Base-by-base conservation (phyloP, 106 monocot genomes). In the Acorus calamus region DNA sequence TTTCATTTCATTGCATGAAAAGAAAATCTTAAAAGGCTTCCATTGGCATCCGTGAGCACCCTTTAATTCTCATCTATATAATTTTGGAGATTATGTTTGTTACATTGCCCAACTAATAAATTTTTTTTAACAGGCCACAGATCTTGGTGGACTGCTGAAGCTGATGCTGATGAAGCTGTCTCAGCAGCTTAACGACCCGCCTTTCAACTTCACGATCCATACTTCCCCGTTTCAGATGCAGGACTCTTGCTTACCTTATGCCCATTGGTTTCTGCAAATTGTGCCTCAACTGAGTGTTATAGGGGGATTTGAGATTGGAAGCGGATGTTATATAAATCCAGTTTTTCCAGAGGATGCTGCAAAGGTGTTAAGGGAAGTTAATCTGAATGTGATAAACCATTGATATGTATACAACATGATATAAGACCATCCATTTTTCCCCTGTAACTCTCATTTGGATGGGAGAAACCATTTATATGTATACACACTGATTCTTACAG, bases 211-310 rank as follows among this genome's bases (percentile, higher is more conserved):
- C 68, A 87, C 88, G 76, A 79, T 98, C 46, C 96, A 98, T 63
- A 74, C 83, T 7, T 78, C 96, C 9, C 91, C 91, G 7, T 71
- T 98, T 44, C 74, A 77, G 3, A 53, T 86, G 47, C 50, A 67
- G 11, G 6, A 60, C 1, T 60, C 81, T 50, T 72, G 62, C 42
- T 65, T 77, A 3, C 72, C 80, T 13, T 85, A 69, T 68, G 69
- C 79, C 48, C 91, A 98, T 50, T 98, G 91, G 96, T 98, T 98
- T 65, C 77, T 98, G 2, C 96, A 98, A 62, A 88, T 98, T 67
- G 72, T 98, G 47, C 96, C 96, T 53, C 91, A 83, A 42, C 68
- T 98, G 60, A 69, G 66, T 47, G 57, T 64, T 0, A 5, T 73
- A 28, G 96, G 83, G 14, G 96, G 96, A 5, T 98, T 98, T 60